Evolutionary conservation across 176 grass and related monocot genomes (phyloP), one percentile per base, ranked within the genome.

Genomic region (Ananas comosus): DNA sequence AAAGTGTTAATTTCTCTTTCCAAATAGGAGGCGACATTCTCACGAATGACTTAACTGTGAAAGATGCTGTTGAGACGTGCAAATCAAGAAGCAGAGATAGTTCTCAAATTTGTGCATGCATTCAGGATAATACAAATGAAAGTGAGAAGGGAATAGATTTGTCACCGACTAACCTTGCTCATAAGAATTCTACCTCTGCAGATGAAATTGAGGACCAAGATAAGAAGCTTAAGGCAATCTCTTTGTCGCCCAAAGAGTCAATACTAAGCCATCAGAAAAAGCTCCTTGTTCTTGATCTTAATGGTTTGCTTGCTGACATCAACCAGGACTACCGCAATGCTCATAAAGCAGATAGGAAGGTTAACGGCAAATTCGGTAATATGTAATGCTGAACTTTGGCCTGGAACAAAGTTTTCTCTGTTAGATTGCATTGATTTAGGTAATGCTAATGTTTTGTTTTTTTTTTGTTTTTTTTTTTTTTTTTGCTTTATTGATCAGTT

Each of bases 211-310:
- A 68, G 28, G 29, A 66, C 53, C 77, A 64, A 21, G n/a, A 51
- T 10, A 67, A 84, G 73, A 81, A 59, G 19, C 66, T 74, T 48
- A 83, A 76, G 64, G 11, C 42, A 33, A 1, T 25, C 13, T 69
- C 64, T 51, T 3, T 29, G 22, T 71, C 66, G 21, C 83, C 33
- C 11, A 66, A 70, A 56, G 68, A n/a, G 49, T 51, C 72, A 48
- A 74, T 85, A 51, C 57, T 82, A 74, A 48, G 49, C 54, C 65
- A 50, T 9, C 83, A 67, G 76, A 97, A 81, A 78, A 97, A 92
- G n/a, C 86, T 97, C 77, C 79, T 97, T 79, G 74, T 97, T 57
- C 82, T 97, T 79, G 93, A 97, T 87, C 81, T 96, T 63, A 96
- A 96, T 52, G 93, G 93, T 57, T 87, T 96, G 57, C 89, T 96